phyloP scores from a whole-genome alignment of 768 basidiomycete species.

The Candolleomyces eurysporus region DNA sequence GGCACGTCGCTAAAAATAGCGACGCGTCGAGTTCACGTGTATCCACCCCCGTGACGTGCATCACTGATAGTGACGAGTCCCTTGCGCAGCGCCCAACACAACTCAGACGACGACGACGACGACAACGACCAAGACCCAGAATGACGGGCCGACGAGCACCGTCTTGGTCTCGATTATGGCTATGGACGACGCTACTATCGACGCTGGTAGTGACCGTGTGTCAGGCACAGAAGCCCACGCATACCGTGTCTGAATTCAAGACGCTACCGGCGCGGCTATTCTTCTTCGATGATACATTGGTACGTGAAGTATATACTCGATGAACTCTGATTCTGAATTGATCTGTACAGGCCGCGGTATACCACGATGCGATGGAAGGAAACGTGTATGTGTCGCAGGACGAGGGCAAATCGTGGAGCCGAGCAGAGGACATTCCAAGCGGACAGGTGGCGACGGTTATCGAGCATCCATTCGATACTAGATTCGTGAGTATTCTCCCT shows the following conservation, averaged over 20 bases:
- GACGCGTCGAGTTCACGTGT: neutral
- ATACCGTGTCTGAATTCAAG: slow-evolving; percentile 52
- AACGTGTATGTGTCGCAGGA: slow-evolving; percentile 77
- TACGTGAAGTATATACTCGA: slow-evolving; percentile 27
- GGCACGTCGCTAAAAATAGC: neutral
- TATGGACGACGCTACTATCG: slow-evolving; percentile 4
- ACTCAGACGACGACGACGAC: slow-evolving; percentile 1
- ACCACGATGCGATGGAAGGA: slow-evolving; percentile 71
- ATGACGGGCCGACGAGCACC: neutral
- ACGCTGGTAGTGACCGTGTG: neutral
- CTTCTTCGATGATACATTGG: slow-evolving; percentile 93
- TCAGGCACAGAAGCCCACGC: slow-evolving; percentile 42
- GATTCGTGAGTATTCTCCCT: slow-evolving; percentile 49
- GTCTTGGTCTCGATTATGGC: neutral
- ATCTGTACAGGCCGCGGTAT: slow-evolving; percentile 53
- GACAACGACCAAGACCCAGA: neutral
- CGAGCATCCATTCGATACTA: slow-evolving; percentile 83
- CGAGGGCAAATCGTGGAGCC: slow-evolving; percentile 76
- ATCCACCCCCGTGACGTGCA: too few species aligned
- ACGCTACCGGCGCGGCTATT: slow-evolving; percentile 75
- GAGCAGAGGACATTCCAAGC: slow-evolving; percentile 46
- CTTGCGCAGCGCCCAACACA: slow-evolving; percentile 4
- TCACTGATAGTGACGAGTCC: too few species aligned
- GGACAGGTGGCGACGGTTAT: slow-evolving; percentile 72
- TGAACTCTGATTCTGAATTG: slow-evolving; percentile 9